Evolutionary conservation across 2,329 filamentous ascomycete genomes (phyloP), one percentile per base, ranked within the genome.

Genomic region (Sclerotinia trifoliorum): DNA sequence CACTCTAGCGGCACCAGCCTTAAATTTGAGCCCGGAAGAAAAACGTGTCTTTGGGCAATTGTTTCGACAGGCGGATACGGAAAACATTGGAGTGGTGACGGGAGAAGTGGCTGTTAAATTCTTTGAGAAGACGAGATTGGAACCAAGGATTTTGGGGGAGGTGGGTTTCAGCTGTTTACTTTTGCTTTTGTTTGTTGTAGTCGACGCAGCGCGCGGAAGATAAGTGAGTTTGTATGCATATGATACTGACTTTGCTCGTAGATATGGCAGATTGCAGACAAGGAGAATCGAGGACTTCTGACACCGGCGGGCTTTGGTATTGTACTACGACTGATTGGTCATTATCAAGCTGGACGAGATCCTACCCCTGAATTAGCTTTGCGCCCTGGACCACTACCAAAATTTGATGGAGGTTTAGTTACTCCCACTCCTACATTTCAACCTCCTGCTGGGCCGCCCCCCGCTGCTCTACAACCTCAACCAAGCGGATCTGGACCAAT

Each of bases 181-280:
- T 42, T 17, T 65, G 58, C 19, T 3, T 4, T 55, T 42, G 52
- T 35, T 49, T 48, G 35, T 29, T 58, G 65, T 60, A 13, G 13
- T 55, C 32, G 60, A 24, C 64, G 26, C 42, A 35, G 44, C 52
- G 39, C n/a, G 44, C 52, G 39, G 19, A 68, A 68, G 44, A 24
- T 39, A 29, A 39, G 26, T 1, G 5, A 7, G 35, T 32, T 21
- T 7, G 10, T 15, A 10, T 39, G 29, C 11, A 32, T 24, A 6
- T 21, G 5, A 48, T 54, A 19, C 61, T 64, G 11, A 63, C 24
- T 52, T 7, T 65, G 8, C 8, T 57, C 42, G 10, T 66, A 97
- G 91, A 98, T 99, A 85, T 99, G 95, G 95, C 94, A 98, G 81
- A 95, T 99, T 79, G 94, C 95, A 74, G 95, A 99, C 82, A 93